Conservation (phyloP, 1,139 yeast genomes). For the Protomyces gravidus region DNA sequence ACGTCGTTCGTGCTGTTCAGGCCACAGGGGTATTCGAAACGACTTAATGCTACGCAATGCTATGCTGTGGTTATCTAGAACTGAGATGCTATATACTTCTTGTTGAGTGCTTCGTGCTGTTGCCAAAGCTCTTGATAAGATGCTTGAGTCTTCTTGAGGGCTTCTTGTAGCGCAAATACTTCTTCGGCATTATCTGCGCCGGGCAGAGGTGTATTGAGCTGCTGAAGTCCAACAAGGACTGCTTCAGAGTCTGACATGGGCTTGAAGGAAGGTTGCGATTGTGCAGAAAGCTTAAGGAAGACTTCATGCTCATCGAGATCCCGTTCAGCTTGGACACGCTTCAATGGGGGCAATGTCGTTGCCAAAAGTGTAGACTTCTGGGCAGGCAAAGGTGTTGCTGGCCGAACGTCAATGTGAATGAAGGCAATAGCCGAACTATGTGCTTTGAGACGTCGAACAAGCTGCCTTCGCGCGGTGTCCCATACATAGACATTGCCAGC, state of each 20-base stretch:
- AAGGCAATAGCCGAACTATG: conserved; percentile 37
- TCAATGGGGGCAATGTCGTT: conserved; percentile 22
- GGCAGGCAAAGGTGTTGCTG: not conserved
- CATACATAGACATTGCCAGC: conserved; percentile 63
- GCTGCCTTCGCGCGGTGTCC: conserved; percentile 75
- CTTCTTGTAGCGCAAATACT: conserved; percentile 17
- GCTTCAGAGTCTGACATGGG: conserved; percentile 5
- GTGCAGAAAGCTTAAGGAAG: not conserved
- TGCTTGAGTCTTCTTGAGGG: conserved; percentile 20
- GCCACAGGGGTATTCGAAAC: not conserved
- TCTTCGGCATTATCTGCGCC: conserved; percentile 15
- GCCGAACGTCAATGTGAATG: not conserved
- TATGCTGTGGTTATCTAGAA: conserved; percentile 2
- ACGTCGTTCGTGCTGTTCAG: not conserved
- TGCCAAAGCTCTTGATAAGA: conserved; percentile 24
- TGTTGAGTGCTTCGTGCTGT: conserved; percentile 20
- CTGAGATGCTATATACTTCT: conserved; percentile 29
- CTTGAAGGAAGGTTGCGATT: not conserved
- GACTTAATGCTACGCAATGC: not conserved
- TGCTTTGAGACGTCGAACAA: conserved; percentile 59
- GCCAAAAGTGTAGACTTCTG: not conserved
- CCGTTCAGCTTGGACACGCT: conserved; percentile 22
- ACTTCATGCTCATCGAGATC: conserved; percentile 27
- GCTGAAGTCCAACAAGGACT: conserved; percentile 1
- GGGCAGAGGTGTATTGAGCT: not conserved